Percentiles rank a stretch among this genome's conserved stretches.
phyloP scores from a whole-genome alignment of 441 rosid species.

The Erodium chrysanthum region DNA sequence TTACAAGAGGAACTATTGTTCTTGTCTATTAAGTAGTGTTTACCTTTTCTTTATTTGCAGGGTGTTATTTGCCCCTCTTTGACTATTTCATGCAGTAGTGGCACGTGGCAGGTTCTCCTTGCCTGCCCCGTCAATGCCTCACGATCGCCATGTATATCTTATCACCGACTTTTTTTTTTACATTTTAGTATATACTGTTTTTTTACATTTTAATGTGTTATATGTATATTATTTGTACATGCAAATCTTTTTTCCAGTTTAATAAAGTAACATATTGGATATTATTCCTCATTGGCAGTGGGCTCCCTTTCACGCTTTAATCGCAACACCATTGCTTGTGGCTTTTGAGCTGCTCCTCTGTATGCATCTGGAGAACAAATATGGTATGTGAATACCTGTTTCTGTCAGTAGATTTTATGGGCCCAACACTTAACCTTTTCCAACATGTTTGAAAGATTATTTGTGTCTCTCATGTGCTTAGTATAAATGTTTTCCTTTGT shows the following conservation, averaged over 20 bases:
- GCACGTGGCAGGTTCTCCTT: conserved; percentile 59
- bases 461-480: not conserved
- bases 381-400: conserved; percentile 29
- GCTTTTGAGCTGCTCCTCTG: conserved; percentile 56
- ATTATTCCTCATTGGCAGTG: conserved; percentile 39
- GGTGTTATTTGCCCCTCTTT: conserved; percentile 46
- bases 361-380: conserved; percentile 41
- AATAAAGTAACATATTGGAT: conserved; percentile 1
- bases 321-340: conserved; percentile 47
- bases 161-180: not conserved
- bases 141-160: conserved; percentile 38
- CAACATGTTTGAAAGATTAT: not conserved
- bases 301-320: conserved; percentile 50
- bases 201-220: not conserved
- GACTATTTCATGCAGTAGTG: conserved; percentile 50
- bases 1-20: not conserved
- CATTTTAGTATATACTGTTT: not conserved
- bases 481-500: not conserved
- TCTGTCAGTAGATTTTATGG: not conserved
- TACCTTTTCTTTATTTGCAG: conserved; percentile 26
- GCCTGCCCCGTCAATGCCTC: conserved; percentile 64
- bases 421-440: not conserved
- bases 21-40: not conserved
- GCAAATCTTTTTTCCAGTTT: conserved; percentile 1
- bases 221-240: not conserved